Conservation (phyloP, 169 alveolate genomes). For the Miamiensis avidus region DNA sequence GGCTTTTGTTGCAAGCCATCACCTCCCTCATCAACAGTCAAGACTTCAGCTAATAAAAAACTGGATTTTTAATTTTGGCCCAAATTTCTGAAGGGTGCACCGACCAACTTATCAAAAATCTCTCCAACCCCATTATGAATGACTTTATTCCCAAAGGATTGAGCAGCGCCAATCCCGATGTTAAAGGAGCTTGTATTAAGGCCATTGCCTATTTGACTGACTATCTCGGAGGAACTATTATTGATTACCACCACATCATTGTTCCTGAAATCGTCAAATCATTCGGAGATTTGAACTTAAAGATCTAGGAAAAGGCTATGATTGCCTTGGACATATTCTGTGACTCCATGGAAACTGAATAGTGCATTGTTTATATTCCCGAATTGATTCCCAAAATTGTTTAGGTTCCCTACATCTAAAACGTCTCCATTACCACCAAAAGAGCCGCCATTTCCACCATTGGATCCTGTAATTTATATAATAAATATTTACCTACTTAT, state of each 20-base stretch:
- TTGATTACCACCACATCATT: conserved; percentile 23
- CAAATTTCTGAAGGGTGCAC: conserved; percentile 36
- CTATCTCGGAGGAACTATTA: conserved; percentile 32
- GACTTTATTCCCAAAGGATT: conserved; percentile 46
- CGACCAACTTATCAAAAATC: conserved; percentile 32
- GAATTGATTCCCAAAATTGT: conserved; percentile 23
- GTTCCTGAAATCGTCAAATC: conserved; percentile 34
- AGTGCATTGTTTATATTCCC: conserved; percentile 6
- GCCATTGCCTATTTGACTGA: conserved; percentile 39
- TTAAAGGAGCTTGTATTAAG: conserved; percentile 45
- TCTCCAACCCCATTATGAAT: conserved; percentile 44
- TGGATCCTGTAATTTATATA: conserved; percentile 13
- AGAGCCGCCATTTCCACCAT: conserved; percentile 38
- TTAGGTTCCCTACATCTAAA: conserved; percentile 11
- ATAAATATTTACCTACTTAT: too few species aligned
- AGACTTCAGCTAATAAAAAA: conserved; percentile 32
- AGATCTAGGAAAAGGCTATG: conserved; percentile 41
- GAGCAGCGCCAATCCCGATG: conserved; percentile 23
- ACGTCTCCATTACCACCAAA: conserved; percentile 31
- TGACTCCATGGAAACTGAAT: conserved; percentile 43
- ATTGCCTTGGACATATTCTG: conserved; percentile 45
- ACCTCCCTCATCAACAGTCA: conserved; percentile 26
- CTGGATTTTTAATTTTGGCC: conserved; percentile 45
- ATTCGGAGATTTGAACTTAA: conserved; percentile 17
- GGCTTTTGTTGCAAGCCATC: conserved; percentile 28